Percentiles rank a stretch among this genome's conserved stretches.
Conservation (phyloP, 108 stramenopile species). For the Skeletonema potamos region DNA sequence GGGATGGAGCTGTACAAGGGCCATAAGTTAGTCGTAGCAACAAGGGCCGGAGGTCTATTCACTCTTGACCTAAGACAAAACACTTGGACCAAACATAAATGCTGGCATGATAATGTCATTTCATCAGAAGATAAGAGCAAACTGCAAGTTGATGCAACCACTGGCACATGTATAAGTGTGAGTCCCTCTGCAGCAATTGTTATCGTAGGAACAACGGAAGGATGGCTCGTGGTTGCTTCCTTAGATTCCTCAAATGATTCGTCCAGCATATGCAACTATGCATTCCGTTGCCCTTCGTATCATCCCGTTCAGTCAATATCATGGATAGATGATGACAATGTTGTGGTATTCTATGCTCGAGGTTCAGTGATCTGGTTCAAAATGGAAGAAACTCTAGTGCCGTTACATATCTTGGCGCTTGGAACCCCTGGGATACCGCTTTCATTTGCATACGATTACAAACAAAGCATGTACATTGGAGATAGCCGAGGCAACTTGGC, state of each 20-base stretch:
- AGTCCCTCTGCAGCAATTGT: constrained; percentile 12
- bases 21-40: constrained; percentile 49
- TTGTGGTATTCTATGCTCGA: constrained; percentile 67
- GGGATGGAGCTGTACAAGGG: constrained; percentile 57
- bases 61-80: constrained; percentile 29
- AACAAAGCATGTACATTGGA: constrained; percentile 51
- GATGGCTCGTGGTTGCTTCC: constrained; percentile 48
- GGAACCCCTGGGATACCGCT: constrained; percentile 59
- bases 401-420: constrained; percentile 24
- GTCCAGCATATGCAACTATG: neutral
- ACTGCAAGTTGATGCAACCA: constrained; percentile 35
- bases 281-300: constrained; percentile 26
- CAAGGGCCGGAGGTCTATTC: constrained; percentile 55
- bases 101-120: constrained; percentile 48
- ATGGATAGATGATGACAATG: constrained; percentile 44
- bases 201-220: constrained; percentile 64
- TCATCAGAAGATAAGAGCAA: neutral
- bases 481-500: constrained; percentile 70
- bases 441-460: constrained; percentile 49
- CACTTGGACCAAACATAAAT: constrained; percentile 37
- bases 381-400: constrained; percentile 11
- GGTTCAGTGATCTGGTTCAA: constrained; percentile 55
- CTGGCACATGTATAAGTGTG: constrained; percentile 60
- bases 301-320: constrained; percentile 53
- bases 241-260: neutral